These are phyloP conservation scores for Neofusicoccum parvum DNA, from an alignment of 2,329 filamentous ascomycete species.

Conservation along the genomic window DNA sequence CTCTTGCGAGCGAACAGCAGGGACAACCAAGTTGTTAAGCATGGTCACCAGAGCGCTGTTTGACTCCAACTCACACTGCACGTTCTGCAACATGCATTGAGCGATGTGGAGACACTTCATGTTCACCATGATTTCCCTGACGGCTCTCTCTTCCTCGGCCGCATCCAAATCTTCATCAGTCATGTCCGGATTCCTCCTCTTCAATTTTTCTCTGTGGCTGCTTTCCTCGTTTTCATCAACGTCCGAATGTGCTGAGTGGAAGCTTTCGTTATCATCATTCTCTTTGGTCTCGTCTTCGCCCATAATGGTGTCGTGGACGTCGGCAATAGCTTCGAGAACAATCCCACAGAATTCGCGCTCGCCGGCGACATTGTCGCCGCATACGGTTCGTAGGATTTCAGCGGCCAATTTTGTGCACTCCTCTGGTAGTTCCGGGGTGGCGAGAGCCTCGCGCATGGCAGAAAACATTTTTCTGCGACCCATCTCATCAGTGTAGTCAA, in stretches of 20 bases:
- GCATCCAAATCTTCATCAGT: conserved; percentile 66
- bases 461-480: conserved; percentile 95
- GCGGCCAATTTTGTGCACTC: conserved; percentile 88
- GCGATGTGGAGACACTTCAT: conserved; percentile 98
- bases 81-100: conserved; percentile 95
- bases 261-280: conserved; percentile 67
- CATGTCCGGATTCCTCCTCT: conserved; percentile 48
- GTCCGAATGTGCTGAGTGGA: conserved; percentile 90
- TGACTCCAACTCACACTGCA: conserved; percentile 82
- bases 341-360: conserved; percentile 83
- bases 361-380: conserved; percentile 70
- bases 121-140: conserved; percentile 93
- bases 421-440: conserved; percentile 84
- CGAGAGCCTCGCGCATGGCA: conserved; percentile 80
- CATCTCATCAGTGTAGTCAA: conserved; percentile 98
- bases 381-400: conserved; percentile 80
- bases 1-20: conserved; percentile 90
- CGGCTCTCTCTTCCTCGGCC: conserved; percentile 59
- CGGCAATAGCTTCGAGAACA: conserved; percentile 89
- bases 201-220: conserved; percentile 36
- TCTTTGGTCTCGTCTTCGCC: conserved; percentile 60
- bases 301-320: conserved; percentile 92
- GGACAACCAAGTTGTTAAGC: conserved; percentile 95
- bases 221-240: conserved; percentile 68
- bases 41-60: conserved; percentile 95